Evolutionary conservation across 768 basidiomycete species (phyloP).

Genomic region (Rhizopogon vesiculosus): DNA sequence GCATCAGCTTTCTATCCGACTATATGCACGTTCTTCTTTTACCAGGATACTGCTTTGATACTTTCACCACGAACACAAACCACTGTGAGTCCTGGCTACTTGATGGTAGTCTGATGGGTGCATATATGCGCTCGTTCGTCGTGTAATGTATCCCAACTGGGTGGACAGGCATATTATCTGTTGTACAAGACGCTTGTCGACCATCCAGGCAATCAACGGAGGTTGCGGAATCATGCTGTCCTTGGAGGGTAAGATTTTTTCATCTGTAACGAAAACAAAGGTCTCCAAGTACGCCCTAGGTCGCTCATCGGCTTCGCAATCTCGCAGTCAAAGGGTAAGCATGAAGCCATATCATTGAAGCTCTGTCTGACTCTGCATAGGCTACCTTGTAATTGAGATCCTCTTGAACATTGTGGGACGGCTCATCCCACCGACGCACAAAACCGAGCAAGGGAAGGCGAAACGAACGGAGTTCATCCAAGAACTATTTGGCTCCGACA

Average conservation of each 20-base stretch:
- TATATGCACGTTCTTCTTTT: slow-evolving; percentile 36
- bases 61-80: slow-evolving; percentile 13
- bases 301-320: slow-evolving; percentile 44
- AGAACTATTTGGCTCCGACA: slow-evolving; percentile 42
- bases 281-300: slow-evolving; percentile 22
- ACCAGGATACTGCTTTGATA: slow-evolving; percentile 14
- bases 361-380: slow-evolving; percentile 23
- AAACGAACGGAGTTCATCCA: slow-evolving; percentile 45
- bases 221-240: slow-evolving; percentile 38
- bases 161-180: slow-evolving; percentile 45
- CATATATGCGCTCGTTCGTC: slow-evolving; percentile 23
- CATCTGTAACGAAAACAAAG: not conserved
- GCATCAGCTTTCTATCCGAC: slow-evolving; percentile 25
- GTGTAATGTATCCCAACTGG: slow-evolving; percentile 16
- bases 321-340: slow-evolving; percentile 41
- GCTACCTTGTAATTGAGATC: slow-evolving; percentile 53
- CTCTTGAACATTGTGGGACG: slow-evolving; percentile 54
- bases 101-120: slow-evolving; percentile 5
- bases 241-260: slow-evolving; percentile 43
- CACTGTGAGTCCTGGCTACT: not conserved
- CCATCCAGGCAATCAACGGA: slow-evolving; percentile 38
- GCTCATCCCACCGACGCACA: slow-evolving; percentile 42
- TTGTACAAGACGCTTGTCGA: slow-evolving; percentile 43
- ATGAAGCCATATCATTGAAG: not conserved
- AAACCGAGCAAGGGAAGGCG: slow-evolving; percentile 26